Evolutionary conservation across 1,284 basidiomycete genomes (phyloP), one percentile per base, ranked within the genome.

Genomic region (Ceratobasidium papillatum): DNA sequence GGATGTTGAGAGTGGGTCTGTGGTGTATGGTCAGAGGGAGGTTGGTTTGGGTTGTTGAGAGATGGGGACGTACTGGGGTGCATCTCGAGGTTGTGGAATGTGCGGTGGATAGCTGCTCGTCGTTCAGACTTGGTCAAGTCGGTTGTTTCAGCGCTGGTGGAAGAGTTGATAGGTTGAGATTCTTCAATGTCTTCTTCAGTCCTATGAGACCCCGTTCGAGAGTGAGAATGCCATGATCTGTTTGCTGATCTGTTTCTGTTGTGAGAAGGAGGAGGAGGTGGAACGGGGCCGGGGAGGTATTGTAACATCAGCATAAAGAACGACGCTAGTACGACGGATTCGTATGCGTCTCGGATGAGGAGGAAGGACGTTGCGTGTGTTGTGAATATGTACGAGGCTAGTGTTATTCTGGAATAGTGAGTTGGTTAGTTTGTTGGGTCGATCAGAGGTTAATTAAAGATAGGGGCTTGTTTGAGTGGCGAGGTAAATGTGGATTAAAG

Each of bases 241-340:
- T 22, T 56, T 30, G 12, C n/a, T 41, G 32, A 5, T 19, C 56
- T 59, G n/a, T n/a, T n/a, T n/a, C n/a, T n/a, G n/a, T n/a, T n/a
- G 1, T 14, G 36, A 32, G 49, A 22, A 27, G 62, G 62, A 49
- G 38, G 32, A 12, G 32, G 36, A 32, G 66, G 66, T 1, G 38
- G 66, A 4, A 56, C 36, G 7, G 68, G 68, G 8, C 68, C 68
- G 17, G 91, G 91, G 2, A 94, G 81, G 82, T 93, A 94, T 73
- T 86, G 85, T 43, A 94, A 84, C 45, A 94, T 84, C 17, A 94
- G 86, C 78, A 92, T 91, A 82, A 94, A 93, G 84, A 94, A 94
- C 5, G 90, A 85, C 0, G 90, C 91, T 75, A 94, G 83, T 11
- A 92, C 88, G 49, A 90, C 88, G 5, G 89, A 86, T 82, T 91